phyloP scores from a whole-genome alignment of 2,329 filamentous ascomycete species.

The Chalaropsis thielavioides region DNA sequence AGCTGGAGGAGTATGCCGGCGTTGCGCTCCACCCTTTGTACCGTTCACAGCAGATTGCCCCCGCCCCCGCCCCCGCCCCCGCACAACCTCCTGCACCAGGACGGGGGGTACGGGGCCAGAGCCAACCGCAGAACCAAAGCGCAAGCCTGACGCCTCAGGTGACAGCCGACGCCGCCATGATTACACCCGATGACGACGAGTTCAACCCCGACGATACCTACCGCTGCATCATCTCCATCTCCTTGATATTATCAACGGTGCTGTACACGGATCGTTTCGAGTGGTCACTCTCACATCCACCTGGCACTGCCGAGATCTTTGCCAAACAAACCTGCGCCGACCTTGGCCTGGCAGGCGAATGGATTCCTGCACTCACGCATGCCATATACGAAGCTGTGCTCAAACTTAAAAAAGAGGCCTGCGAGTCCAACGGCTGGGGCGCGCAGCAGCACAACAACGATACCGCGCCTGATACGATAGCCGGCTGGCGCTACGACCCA shows the following conservation, averaged over 20 bases:
- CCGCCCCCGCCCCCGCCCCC: slow-evolving; percentile 18
- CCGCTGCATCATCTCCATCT: slow-evolving; percentile 79
- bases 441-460: slow-evolving; percentile 70
- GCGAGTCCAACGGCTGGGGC: slow-evolving; percentile 69
- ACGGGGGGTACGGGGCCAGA: neutral
- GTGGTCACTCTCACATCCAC: slow-evolving; percentile 86
- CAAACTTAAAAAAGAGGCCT: slow-evolving; percentile 88
- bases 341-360: slow-evolving; percentile 76
- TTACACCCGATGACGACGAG: slow-evolving; percentile 40
- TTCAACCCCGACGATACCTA: slow-evolving; percentile 87
- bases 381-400: slow-evolving; percentile 93
- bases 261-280: slow-evolving; percentile 96
- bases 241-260: slow-evolving; percentile 79
- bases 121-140: neutral
- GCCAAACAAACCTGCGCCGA: slow-evolving; percentile 88
- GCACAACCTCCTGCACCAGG: slow-evolving; percentile 18
- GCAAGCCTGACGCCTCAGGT: slow-evolving; percentile 33
- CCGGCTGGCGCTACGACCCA: slow-evolving; percentile 90
- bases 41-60: slow-evolving; percentile 37
- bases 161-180: slow-evolving; percentile 53
- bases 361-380: slow-evolving; percentile 86
- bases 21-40: slow-evolving; percentile 89
- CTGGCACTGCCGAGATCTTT: slow-evolving; percentile 82
- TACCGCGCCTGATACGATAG: slow-evolving; percentile 64
- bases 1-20: slow-evolving; percentile 89